These are phyloP conservation scores for Edaphochlamys debaryana DNA, from an alignment of 139 green algal genomes.

Conservation along the genomic window DNA sequence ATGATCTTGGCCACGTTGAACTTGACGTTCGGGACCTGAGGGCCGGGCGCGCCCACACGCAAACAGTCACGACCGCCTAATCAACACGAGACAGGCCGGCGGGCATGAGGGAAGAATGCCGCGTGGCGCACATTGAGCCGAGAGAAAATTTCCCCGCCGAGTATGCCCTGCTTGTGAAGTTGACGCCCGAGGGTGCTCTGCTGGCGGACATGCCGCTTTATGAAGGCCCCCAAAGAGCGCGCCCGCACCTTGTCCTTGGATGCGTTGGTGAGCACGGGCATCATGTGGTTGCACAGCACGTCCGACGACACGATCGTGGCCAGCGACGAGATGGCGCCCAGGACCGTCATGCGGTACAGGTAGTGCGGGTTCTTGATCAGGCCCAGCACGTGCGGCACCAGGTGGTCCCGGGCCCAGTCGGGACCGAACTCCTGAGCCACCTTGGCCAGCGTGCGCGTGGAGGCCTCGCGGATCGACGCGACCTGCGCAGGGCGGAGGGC, in stretches of 20 bases:
- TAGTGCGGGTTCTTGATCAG: conserved; percentile 86
- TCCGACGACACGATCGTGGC: conserved; percentile 85
- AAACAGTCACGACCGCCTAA: too few species aligned
- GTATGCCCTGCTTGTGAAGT: too few species aligned
- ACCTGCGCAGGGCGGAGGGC: conserved; percentile 69
- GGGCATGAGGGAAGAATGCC: too few species aligned
- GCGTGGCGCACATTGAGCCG: too few species aligned
- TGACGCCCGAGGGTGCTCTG: too few species aligned
- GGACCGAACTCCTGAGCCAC: conserved; percentile 94
- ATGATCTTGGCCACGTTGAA: conserved; percentile 96
- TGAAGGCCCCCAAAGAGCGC: too few species aligned
- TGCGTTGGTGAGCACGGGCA: conserved; percentile 87
- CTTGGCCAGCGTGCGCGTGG: conserved; percentile 86
- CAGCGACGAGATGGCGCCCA: conserved; percentile 84
- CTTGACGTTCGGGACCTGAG: conserved; percentile 87
- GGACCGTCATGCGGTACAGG: conserved; percentile 96
- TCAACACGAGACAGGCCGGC: too few species aligned
- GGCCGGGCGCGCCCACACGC: too few species aligned
- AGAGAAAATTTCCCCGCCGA: too few species aligned
- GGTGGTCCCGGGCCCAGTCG: conserved; percentile 91
- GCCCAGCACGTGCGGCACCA: conserved; percentile 85
- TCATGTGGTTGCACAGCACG: conserved; percentile 83
- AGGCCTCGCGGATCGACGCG: conserved; percentile 91
- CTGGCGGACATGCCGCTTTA: too few species aligned
- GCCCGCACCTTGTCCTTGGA: conserved; percentile 74